These are phyloP conservation scores for Trametes versicolor DNA, from an alignment of 1,284 basidiomycete species.

Conservation along the genomic window DNA sequence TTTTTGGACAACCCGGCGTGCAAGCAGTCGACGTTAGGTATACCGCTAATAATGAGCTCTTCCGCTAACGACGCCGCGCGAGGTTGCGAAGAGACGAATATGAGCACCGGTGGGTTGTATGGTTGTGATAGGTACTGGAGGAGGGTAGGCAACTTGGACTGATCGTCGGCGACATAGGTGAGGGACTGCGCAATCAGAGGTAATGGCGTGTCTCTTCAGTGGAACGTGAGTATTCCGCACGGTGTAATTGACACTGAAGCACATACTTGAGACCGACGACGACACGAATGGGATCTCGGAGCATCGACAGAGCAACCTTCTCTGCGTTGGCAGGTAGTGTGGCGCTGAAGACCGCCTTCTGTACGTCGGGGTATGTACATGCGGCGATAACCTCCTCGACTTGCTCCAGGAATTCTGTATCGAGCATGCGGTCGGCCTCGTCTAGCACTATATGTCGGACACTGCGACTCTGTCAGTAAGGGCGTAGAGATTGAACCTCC, in stretches of 20 bases:
- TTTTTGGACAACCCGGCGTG: slow-evolving; percentile 91
- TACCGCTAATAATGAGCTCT: slow-evolving; percentile 85
- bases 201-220: slow-evolving; percentile 82
- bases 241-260: slow-evolving; percentile 1
- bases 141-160: slow-evolving; percentile 91
- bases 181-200: slow-evolving; percentile 89
- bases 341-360: slow-evolving; percentile 94
- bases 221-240: slow-evolving; percentile 16
- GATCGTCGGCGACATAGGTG: slow-evolving; percentile 92
- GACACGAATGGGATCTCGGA: slow-evolving; percentile 85
- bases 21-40: slow-evolving; percentile 91
- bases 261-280: slow-evolving; percentile 94
- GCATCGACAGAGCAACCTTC: slow-evolving; percentile 86
- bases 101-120: slow-evolving; percentile 90
- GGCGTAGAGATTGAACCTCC: slow-evolving; percentile 1
- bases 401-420: slow-evolving; percentile 89
- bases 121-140: slow-evolving; percentile 84
- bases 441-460: slow-evolving; percentile 88
- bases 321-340: slow-evolving; percentile 93
- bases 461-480: slow-evolving; percentile 51
- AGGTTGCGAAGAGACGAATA: slow-evolving; percentile 94
- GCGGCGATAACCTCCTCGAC: slow-evolving; percentile 88
- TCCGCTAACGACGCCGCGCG: slow-evolving; percentile 92
- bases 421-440: slow-evolving; percentile 92
- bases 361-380: slow-evolving; percentile 78